phyloP scores from a whole-genome alignment of 1,284 basidiomycete genomes.

The Cutaneotrichosporon sp. region DNA sequence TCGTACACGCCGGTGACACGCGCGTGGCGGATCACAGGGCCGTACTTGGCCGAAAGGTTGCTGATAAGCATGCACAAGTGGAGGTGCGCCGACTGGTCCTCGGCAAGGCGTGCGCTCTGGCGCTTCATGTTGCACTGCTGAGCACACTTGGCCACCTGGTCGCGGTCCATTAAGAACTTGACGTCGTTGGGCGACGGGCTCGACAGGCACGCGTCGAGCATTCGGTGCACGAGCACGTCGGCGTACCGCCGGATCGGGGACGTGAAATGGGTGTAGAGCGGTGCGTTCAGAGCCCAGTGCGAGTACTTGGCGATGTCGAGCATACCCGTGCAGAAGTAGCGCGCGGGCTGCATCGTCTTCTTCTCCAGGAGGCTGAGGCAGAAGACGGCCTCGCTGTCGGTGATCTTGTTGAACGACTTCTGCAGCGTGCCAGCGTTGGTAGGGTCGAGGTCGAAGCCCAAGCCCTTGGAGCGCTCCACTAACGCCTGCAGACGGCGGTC shows the following conservation, averaged over 20 bases:
- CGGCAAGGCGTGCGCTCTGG: constrained; percentile 67
- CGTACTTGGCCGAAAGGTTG: constrained; percentile 88
- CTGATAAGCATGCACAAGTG: constrained; percentile 86
- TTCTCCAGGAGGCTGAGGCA: constrained; percentile 74
- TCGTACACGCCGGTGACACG: constrained; percentile 91
- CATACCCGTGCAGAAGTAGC: constrained; percentile 99
- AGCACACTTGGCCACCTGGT: constrained; percentile 93
- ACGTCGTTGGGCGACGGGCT: constrained; percentile 57
- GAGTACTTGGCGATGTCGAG: constrained; percentile 96
- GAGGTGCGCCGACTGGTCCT: constrained; percentile 93
- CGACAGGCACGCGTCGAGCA: constrained; percentile 81
- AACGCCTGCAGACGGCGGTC: constrained; percentile 77
- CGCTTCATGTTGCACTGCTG: constrained; percentile 92
- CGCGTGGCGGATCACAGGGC: constrained; percentile 87
- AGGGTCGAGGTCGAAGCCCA: constrained; percentile 78
- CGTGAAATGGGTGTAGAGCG: constrained; percentile 96
- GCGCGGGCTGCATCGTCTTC: constrained; percentile 83
- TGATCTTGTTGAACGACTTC: constrained; percentile 69
- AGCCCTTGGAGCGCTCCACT: constrained; percentile 68
- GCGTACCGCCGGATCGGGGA: constrained; percentile 82
- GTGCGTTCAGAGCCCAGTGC: constrained; percentile 85
- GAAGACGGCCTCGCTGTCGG: constrained; percentile 65
- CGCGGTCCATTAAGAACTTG: constrained; percentile 94
- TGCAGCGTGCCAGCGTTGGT: constrained; percentile 77
- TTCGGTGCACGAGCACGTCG: constrained; percentile 92